Percentiles rank a stretch among this genome's conserved stretches.
Evolutionary conservation across 75 land plant species (phyloP).

Genomic region (Picea sitchensis): DNA sequence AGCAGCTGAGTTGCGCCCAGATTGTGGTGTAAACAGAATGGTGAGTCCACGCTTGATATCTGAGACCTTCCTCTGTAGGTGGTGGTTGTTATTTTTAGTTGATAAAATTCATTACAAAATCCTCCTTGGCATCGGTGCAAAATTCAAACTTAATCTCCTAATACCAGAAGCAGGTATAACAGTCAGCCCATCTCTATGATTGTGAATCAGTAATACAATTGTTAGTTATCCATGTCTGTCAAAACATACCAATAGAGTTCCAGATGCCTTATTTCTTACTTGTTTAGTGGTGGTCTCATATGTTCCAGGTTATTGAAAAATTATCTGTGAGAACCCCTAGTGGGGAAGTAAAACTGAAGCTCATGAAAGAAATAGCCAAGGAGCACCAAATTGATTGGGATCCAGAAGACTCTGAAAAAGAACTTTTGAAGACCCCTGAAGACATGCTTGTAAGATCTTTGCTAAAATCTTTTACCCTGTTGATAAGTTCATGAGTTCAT

Average conservation of each 20-base stretch:
- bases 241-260: neutral
- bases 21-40: slow-evolving; percentile 83
- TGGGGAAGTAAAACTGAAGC: slow-evolving; percentile 68
- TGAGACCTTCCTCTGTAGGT: neutral
- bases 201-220: neutral
- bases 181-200: neutral
- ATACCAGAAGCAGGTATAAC: neutral
- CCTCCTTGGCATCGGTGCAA: neutral
- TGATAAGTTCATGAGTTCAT: neutral
- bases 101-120: slow-evolving; percentile 1
- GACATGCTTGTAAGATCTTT: slow-evolving; percentile 69
- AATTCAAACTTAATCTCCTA: neutral
- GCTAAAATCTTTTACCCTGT: neutral
- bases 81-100: neutral
- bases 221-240: neutral
- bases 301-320: slow-evolving; percentile 80
- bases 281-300: neutral
- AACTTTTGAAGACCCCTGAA: slow-evolving; percentile 45
- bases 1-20: slow-evolving; percentile 84
- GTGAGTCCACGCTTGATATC: slow-evolving; percentile 34
- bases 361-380: slow-evolving; percentile 79
- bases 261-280: neutral
- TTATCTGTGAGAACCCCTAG: slow-evolving; percentile 81
- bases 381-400: slow-evolving; percentile 91
- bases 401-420: slow-evolving; percentile 57